Base-by-base conservation (phyloP, 345 rosid genomes). In the Iberis pinnata region DNA sequence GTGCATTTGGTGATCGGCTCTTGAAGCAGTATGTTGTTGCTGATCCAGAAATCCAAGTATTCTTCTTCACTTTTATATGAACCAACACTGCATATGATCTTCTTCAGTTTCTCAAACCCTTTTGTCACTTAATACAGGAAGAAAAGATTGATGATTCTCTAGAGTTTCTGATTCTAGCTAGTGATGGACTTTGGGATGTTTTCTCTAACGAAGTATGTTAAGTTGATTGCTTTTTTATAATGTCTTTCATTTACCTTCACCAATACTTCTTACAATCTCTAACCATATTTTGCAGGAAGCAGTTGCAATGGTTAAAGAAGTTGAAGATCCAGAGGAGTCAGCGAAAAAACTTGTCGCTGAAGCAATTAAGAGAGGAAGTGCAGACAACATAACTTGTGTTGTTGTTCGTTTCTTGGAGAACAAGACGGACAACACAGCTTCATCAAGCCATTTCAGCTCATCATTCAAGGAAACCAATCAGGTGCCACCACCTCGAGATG, bases 171-270 rank as follows among this genome's bases (percentile, higher is more conserved):
- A 88, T 93, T 50, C 99, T 92, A 66, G 99, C 99, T 1, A 92
- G 99, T 33, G 99, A 92, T 73, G 99, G 99, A 49, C 60, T 88
- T 9, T 93, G 99, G 97, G 99, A 93, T 70, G 99, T 93, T 63
- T 94, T 93, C 53, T 66, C 95, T 37, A 93, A 93, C 54, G 97
- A 93, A 85, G 99, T 93, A 57, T 33, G 67, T 49, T 1, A 0
- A 9, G 31, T 9, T 16, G 10, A 41, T 9, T 20, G 24, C n/a
- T 55, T n/a, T 4, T 0, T 15, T 16, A 12, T n/a, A n/a, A n/a
- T n/a, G 32, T 24, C 16, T 8, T 27, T 14, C 14, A 10, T 46
- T 18, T 13, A 46, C 11, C 33, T n/a, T n/a, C n/a, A n/a, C n/a
- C n/a, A n/a, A n/a, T n/a, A n/a, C n/a, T n/a, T n/a, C n/a, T n/a